A percentile compares a stretch with the other conserved stretches of the same genome.
Evolutionary conservation across 805 yeast species (phyloP).

Genomic region (Blastobotrys parvus): DNA sequence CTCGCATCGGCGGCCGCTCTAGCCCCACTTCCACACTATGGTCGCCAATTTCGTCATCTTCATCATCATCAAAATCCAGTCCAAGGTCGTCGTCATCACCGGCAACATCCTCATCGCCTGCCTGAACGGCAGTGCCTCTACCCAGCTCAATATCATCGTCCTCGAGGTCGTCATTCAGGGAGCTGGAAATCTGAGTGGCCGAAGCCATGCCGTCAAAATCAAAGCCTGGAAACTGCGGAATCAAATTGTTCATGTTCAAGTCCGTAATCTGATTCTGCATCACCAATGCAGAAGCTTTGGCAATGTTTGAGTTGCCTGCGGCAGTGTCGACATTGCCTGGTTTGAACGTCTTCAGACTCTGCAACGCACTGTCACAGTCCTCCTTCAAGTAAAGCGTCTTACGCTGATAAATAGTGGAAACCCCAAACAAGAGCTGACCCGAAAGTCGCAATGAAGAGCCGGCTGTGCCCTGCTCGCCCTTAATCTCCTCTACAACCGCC

Average conservation of each 20-base stretch:
- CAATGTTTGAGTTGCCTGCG: conserved; percentile 46
- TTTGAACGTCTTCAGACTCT: conserved; percentile 48
- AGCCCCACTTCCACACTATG: conserved; percentile 35
- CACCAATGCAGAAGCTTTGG: conserved; percentile 50
- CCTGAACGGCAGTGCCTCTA: conserved; percentile 32
- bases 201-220: conserved; percentile 1
- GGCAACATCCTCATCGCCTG: conserved; percentile 24
- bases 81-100: conserved; percentile 39
- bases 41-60: conserved; percentile 26
- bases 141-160: conserved; percentile 64
- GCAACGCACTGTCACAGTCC: conserved; percentile 71
- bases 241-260: conserved; percentile 48
- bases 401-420: conserved; percentile 76
- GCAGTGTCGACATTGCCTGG: conserved; percentile 39
- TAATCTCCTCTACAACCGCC: conserved; percentile 59
- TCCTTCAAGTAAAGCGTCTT: conserved; percentile 77
- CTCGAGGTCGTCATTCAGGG: conserved; percentile 15
- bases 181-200: conserved; percentile 1
- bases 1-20: conserved; percentile 17
- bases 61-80: conserved; percentile 42
- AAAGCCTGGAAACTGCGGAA: conserved; percentile 47
- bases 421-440: conserved; percentile 80
- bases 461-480: conserved; percentile 37
- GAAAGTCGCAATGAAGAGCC: conserved; percentile 73
- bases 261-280: conserved; percentile 75